A percentile compares a stretch with the other conserved stretches of the same genome.
phyloP scores from a whole-genome alignment of 192 early-diverging fungal species.

The Podila minutissima region DNA sequence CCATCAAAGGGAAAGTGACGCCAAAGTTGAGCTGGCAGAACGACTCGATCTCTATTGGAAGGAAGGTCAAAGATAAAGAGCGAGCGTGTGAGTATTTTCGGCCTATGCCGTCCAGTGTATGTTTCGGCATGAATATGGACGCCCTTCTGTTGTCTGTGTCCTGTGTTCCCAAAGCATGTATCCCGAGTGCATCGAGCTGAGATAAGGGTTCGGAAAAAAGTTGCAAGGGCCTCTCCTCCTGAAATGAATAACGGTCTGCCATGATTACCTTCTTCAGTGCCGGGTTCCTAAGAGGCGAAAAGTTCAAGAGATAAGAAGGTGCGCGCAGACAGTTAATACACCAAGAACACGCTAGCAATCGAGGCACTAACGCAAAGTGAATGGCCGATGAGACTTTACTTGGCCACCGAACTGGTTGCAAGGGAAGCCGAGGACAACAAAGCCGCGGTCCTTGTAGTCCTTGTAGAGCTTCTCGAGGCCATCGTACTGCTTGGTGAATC shows the following conservation, averaged over 20 bases:
- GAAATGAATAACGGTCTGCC: not conserved
- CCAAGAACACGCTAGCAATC: not conserved
- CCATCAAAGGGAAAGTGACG: slow-evolving; percentile 89
- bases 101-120: too few species aligned
- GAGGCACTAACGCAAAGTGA: not conserved
- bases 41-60: slow-evolving; percentile 54
- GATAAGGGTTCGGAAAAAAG: too few species aligned
- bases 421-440: slow-evolving; percentile 91
- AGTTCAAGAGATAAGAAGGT: not conserved
- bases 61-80: not conserved
- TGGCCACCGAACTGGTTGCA: slow-evolving; percentile 88
- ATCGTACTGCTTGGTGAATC: slow-evolving; percentile 83
- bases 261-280: slow-evolving; percentile 52
- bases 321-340: not conserved
- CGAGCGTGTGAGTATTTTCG: not conserved
- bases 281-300: slow-evolving; percentile 54
- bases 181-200: too few species aligned
- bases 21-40: slow-evolving; percentile 78
- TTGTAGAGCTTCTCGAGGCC: slow-evolving; percentile 76
- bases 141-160: too few species aligned
- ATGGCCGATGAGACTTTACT: slow-evolving; percentile 38
- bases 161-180: too few species aligned
- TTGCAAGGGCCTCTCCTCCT: not conserved
- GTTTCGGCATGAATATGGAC: too few species aligned
- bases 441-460: slow-evolving; percentile 72